Percentiles rank a stretch among this genome's conserved stretches.
Evolutionary conservation across 1,139 yeast species (phyloP).

Genomic region (Barnettozyma hawaiiensis): DNA sequence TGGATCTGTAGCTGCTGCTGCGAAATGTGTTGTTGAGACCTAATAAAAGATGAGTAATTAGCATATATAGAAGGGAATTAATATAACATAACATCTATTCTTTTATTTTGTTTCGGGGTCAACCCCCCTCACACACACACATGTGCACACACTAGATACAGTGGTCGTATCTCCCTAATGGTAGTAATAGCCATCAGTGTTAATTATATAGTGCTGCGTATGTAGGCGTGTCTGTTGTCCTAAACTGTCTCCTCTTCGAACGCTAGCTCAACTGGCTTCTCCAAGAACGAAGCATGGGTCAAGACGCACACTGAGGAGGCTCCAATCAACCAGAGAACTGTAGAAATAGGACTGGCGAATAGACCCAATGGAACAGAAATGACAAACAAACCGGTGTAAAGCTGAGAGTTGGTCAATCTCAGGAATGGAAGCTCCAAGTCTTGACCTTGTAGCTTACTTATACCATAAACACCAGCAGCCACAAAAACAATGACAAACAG

Average conservation of each 20-base stretch:
- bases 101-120: neutral
- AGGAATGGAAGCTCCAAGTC: slow-evolving; percentile 68
- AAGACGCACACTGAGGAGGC: slow-evolving; percentile 84
- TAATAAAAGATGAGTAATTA: no score
- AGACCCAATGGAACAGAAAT: slow-evolving; percentile 84
- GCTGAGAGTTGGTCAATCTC: slow-evolving; percentile 70
- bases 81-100: neutral
- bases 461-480: slow-evolving; percentile 70
- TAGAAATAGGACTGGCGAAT: slow-evolving; percentile 88
- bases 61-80: no score
- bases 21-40: slow-evolving; percentile 13
- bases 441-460: slow-evolving; percentile 71
- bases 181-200: no score
- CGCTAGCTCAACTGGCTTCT: slow-evolving; percentile 95
- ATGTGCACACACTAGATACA: no score
- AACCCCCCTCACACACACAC: no score
- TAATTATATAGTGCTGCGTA: no score
- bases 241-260: slow-evolving; percentile 73
- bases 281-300: slow-evolving; percentile 91
- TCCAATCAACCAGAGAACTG: slow-evolving; percentile 95
- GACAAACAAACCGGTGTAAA: slow-evolving; percentile 79
- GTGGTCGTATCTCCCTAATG: no score
- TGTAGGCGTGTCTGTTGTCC: no score
- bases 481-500: slow-evolving; percentile 73
- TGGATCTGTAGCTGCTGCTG: slow-evolving; percentile 30